Base-by-base conservation (phyloP, 371 early-diverging fungal genomes). In the Capniomyces stellatus region DNA sequence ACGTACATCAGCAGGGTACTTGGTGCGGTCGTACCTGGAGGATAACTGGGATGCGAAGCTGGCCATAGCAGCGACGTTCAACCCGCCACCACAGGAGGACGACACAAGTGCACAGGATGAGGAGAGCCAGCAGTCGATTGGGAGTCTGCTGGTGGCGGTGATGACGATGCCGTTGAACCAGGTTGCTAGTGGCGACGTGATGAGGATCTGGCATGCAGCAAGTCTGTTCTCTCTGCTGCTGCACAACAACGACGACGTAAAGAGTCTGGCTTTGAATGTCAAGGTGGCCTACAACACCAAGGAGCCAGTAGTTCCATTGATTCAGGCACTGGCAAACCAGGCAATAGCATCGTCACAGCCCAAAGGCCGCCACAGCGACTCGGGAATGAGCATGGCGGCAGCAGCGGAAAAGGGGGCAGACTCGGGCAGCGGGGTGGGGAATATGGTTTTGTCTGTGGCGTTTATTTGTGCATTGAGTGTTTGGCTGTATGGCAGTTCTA, bases 151-250 rank as follows among this genome's bases (percentile, higher is more conserved):
- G 3, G 70, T 93, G 29, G 74, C 79, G 2, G 75, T 82, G 1
- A 66, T 92, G 42, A 25, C 49, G n/a, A 25, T 25, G n/a, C 49
- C 49, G n/a, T 4, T 49, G 13, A 25, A 2, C 21, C 4, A 10
- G 19, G 73, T 87, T 12, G 80, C 83, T 52, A 82, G 85, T 85
- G 23, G 65, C 21, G 92, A 95, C 54, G 86, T 89, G 15, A 88
- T 85, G 63, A 77, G 78, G 23, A 70, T 78, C 2, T 94, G 93
- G 92, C 89, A 92, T 67, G 84, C 94, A 0, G 78, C 86, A 0
- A 74, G 81, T 24, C 66, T 92, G 24, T 67, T 93, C 24, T 79
- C 86, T 1, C 84, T 85, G 44, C 73, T 88, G 29, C 62, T 94
- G 12, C 63, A 69, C 40, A 77, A 76, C 47, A 87, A 91, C 56